Evolutionary conservation across 257 asterid genomes (phyloP).

Genomic region (Solanum rostratum): DNA sequence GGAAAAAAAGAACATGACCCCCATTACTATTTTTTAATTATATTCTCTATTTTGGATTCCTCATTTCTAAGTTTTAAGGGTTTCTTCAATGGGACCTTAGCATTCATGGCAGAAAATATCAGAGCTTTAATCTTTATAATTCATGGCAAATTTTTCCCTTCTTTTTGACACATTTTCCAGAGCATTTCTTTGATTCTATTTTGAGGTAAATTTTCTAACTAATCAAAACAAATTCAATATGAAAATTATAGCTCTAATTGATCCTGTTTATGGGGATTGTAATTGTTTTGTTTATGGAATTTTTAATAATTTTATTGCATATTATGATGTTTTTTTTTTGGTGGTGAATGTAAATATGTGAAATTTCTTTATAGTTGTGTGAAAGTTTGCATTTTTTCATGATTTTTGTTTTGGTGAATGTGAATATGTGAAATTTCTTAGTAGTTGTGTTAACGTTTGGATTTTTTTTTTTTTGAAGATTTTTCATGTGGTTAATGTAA

Average conservation of each 20-base stretch:
- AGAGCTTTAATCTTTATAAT: background rate
- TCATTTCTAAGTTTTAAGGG: background rate
- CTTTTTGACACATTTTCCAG: background rate
- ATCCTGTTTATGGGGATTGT: background rate
- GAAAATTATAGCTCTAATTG: background rate
- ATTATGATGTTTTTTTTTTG: background rate
- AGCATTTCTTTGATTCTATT: background rate
- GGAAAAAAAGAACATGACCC: background rate
- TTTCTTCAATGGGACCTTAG: background rate
- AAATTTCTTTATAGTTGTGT: background rate
- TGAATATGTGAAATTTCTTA: background rate
- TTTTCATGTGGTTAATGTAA: background rate
- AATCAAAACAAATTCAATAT: background rate
- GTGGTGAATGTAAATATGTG: background rate
- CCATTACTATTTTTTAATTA: background rate
- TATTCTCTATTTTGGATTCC: background rate
- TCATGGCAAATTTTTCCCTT: background rate
- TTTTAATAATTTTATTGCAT: background rate
- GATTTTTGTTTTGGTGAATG: background rate
- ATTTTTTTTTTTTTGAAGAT: background rate
- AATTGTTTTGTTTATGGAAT: background rate
- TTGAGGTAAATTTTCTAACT: background rate
- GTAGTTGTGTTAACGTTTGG: background rate
- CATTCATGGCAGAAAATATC: background rate
- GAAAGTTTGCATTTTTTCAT: background rate